phyloP scores from a whole-genome alignment of 768 basidiomycete species.

The Lactarius akahatsu region DNA sequence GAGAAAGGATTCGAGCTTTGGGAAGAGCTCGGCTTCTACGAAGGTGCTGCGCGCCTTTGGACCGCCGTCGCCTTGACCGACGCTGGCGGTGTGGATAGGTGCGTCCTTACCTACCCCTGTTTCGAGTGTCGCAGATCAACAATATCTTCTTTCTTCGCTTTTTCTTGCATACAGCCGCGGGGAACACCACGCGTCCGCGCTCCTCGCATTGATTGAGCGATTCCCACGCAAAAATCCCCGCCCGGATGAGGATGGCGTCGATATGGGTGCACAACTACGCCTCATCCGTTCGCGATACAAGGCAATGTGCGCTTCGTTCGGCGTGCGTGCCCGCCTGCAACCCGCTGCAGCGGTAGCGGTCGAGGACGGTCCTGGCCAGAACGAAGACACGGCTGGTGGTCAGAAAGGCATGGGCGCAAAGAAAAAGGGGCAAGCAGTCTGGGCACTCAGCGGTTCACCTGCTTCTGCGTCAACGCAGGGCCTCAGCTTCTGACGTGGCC shows the following conservation, averaged over 20 bases:
- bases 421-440: conserved; percentile 19
- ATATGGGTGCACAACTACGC: conserved; percentile 74
- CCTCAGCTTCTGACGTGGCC: conserved; percentile 29
- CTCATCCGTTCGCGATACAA: conserved; percentile 89
- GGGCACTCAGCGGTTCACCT: conserved; percentile 16
- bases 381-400: not conserved
- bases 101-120: conserved; percentile 32
- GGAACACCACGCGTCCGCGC: conserved; percentile 59
- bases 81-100: conserved; percentile 50
- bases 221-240: conserved; percentile 83
- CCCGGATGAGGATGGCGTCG: conserved; percentile 49
- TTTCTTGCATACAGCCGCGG: conserved; percentile 46
- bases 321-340: conserved; percentile 53
- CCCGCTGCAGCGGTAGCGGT: conserved; percentile 27
- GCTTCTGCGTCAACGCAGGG: conserved; percentile 22
- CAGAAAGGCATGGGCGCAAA: conserved; percentile 7
- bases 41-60: conserved; percentile 82
- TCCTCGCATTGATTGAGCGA: conserved; percentile 66
- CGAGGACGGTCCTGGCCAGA: conserved; percentile 3
- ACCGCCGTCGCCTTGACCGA: conserved; percentile 44
- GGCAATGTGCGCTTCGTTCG: conserved; percentile 78
- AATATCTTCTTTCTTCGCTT: not conserved
- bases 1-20: conserved; percentile 95
- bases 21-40: conserved; percentile 95
- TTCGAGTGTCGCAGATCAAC: conserved; percentile 14